A percentile compares a stretch with the other conserved stretches of the same genome.
Evolutionary conservation across 257 asterid species (phyloP).

Genomic region (Solanum ossicruentum): DNA sequence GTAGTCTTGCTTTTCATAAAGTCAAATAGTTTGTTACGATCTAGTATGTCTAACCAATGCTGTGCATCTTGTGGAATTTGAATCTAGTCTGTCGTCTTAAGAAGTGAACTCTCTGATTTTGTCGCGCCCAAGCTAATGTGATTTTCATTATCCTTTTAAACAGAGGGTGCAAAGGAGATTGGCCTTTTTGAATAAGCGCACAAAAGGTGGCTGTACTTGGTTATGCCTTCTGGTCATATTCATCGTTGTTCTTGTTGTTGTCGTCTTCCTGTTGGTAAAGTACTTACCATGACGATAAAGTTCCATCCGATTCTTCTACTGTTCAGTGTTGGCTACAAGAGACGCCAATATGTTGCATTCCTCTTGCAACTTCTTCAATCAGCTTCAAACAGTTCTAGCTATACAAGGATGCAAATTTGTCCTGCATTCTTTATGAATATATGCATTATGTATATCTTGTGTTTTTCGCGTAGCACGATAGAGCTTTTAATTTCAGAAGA

Average conservation of each 20-base stretch:
- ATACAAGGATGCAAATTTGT: not conserved
- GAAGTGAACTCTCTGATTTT: not conserved
- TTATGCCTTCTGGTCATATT: slow-evolving; percentile 6
- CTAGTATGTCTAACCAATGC: not conserved
- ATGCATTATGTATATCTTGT: not conserved
- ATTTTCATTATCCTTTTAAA: not conserved
- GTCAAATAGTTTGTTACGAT: not conserved
- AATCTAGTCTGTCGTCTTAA: not conserved
- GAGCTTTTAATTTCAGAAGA: not conserved
- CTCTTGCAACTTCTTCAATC: not conserved
- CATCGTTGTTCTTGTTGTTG: not conserved
- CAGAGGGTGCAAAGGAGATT: slow-evolving; percentile 6
- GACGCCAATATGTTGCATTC: not conserved
- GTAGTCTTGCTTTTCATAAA: not conserved
- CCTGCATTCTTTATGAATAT: not conserved
- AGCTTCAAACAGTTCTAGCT: not conserved
- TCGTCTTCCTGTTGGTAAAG: not conserved
- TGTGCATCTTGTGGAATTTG: not conserved
- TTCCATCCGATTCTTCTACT: not conserved
- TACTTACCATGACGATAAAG: not conserved
- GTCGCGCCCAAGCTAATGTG: not conserved
- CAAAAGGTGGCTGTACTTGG: slow-evolving; percentile 9
- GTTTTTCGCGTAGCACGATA: not conserved
- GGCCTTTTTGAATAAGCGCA: slow-evolving; percentile 7
- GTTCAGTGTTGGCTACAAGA: not conserved